Evolutionary conservation across 2,329 filamentous ascomycete genomes (phyloP).

Genomic region (Monilinia fructicola): DNA sequence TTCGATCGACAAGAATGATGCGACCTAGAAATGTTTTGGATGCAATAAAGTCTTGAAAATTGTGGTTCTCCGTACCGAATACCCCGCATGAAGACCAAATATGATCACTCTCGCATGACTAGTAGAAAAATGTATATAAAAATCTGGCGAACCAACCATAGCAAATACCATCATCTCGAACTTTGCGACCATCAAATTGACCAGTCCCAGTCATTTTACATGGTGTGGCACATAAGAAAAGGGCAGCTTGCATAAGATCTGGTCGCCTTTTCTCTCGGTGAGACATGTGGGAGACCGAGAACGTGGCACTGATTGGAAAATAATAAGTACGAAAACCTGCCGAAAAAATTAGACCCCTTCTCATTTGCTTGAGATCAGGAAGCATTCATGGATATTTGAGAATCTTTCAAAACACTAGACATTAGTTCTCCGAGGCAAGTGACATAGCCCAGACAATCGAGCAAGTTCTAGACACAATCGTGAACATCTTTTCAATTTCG

Average conservation of each 20-base stretch:
- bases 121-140: neutral
- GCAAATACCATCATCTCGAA: conserved; percentile 8
- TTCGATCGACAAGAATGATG: neutral
- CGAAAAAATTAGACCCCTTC: neutral
- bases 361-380: neutral
- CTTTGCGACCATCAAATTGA: neutral
- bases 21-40: neutral
- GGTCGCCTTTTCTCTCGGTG: conserved; percentile 21
- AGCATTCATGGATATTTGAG: neutral
- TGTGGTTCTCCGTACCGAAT: conserved; percentile 18
- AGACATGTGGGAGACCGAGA: conserved; percentile 19
- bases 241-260: conserved; percentile 24
- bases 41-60: neutral
- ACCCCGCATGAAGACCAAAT: conserved; percentile 19
- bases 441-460: conserved; percentile 16
- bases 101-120: conserved; percentile 17
- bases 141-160: conserved; percentile 16
- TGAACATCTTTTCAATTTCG: neutral
- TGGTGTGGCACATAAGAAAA: conserved; percentile 18
- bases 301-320: conserved; percentile 16
- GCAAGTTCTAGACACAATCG: neutral
- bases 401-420: neutral
- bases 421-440: conserved; percentile 13
- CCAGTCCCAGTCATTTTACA: conserved; percentile 3
- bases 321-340: conserved; percentile 10